Evolutionary conservation across 768 basidiomycete genomes (phyloP), one percentile per base, ranked within the genome.

Genomic region (Lentinula edodes): DNA sequence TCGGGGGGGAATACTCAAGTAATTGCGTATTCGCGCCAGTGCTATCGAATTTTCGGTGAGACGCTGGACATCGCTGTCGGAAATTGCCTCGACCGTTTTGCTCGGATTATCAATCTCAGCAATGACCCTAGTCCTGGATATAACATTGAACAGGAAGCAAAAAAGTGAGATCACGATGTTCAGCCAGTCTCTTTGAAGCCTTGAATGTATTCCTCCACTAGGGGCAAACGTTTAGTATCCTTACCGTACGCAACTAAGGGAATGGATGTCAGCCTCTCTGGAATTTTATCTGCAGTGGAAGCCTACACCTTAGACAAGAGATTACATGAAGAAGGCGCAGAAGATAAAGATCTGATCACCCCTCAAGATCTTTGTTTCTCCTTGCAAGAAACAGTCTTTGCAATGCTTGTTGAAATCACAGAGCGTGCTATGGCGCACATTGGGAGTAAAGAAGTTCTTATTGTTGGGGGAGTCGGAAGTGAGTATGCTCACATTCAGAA

Each of bases 401-500:
- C 95, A 0, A 99, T 99, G 97, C 80, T 99, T 2, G 97, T 99
- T 15, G 97, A 99, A 75, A 99, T 98, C 63, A 98, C 97, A 0
- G 97, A 99, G 73, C 82, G 97, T 42, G 97, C 97, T 9, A 98
- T 99, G 97, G 97, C 97, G 34, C 97, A 98, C 73, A 95, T 98
- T 20, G 91, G 91, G 10, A 96, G 93, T 67, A 93, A 84, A 72
- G 95, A 99, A 68, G 95, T 98, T 1, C 82, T 99, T 43, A 95
- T 99, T 59, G 97, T 99, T 7, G 97, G 97, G 3, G 97, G 97
- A 38, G 97, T 99, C n/a, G 97, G 97, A n/a, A 95, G 96, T 96
- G 73, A 78, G 93, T 83, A 32, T 28, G 23, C 28, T 28, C 28
- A 56, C 38, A 8, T 39, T 15, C 36, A 55, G 55, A 4, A 48